phyloP scores from a whole-genome alignment of 805 yeast species.

The Pichia scutulata region DNA sequence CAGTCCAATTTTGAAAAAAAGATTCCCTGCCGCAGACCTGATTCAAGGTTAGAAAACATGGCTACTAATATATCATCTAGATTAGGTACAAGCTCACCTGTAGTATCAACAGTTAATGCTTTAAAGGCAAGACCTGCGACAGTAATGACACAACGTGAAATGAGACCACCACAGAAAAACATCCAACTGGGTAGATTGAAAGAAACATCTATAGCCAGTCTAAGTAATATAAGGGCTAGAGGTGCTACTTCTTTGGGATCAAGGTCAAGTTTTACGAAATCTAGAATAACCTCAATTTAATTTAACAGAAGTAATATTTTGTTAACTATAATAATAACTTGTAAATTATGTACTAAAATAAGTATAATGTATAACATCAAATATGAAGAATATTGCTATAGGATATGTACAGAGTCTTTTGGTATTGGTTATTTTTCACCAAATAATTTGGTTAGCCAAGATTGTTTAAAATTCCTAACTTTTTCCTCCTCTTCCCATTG shows the following conservation, averaged over 20 bases:
- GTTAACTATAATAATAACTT: neutral
- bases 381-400: neutral
- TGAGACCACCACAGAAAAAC: neutral
- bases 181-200: neutral
- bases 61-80: slow-evolving; percentile 8
- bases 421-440: slow-evolving; percentile 32
- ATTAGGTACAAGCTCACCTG: slow-evolving; percentile 12
- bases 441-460: slow-evolving; percentile 35
- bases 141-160: slow-evolving; percentile 5
- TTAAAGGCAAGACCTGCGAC: slow-evolving; percentile 1
- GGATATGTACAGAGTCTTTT: neutral
- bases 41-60: slow-evolving; percentile 10
- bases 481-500: slow-evolving; percentile 37
- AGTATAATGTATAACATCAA: neutral
- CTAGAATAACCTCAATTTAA: slow-evolving; percentile 8
- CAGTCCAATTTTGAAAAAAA: neutral
- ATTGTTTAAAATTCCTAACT: slow-evolving; percentile 28
- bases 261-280: neutral
- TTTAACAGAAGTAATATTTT: neutral
- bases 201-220: neutral
- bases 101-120: neutral
- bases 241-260: slow-evolving; percentile 7
- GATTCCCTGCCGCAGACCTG: neutral
- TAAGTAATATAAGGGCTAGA: neutral
- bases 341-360: neutral